Base-by-base conservation (phyloP, 2,329 filamentous ascomycete genomes). In the Colletotrichum limetticola region DNA sequence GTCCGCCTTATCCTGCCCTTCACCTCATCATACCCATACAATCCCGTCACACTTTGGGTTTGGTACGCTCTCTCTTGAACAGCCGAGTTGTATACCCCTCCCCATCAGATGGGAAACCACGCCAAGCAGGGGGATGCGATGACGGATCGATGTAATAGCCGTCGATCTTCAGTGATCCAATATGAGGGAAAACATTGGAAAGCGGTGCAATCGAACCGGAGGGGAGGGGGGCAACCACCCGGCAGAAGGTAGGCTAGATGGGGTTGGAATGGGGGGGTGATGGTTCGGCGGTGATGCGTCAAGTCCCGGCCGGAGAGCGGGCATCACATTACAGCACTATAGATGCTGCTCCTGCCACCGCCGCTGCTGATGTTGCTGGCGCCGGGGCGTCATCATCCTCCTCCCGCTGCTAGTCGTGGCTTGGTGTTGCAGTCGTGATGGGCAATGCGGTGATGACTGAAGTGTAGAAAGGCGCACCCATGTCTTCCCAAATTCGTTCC, bases 381-480 rank as follows among this genome's bases (percentile, higher is more conserved):
- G 42, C 42, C 19, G 42, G 42, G 42, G 42, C 42, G 42, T 49
- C 19, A 49, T n/a, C 19, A 22, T 12, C 32, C 8, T 57, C 49
- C 32, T 65, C 32, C 28, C 7, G 32, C 32, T 46, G 24, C 52
- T 57, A 24, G 62, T 37, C 46, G 32, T 57, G 8, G 52, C 62
- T 24, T 14, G 62, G 24, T 22, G 52, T 57, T 57, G 52, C 62
- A 57, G 11, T 57, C 49, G 56, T 32, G 57, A 58, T 58, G 32
- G 35, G 35, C 28, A 49, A 55, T 57, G 58, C 57, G 42, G 58
- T 65, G 52, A 46, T 32, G 60, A 53, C 53, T 59, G 9, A 64
- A 65, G 22, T 57, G 62, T 65, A 65, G 24, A 65, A 65, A 65
- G 62, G 35, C 32, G 24, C 7, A 65, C 52, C 32, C 62, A 65